These are phyloP conservation scores for Lanmaoa pseudosensibilis DNA, from an alignment of 768 basidiomycete genomes.

Conservation along the genomic window DNA sequence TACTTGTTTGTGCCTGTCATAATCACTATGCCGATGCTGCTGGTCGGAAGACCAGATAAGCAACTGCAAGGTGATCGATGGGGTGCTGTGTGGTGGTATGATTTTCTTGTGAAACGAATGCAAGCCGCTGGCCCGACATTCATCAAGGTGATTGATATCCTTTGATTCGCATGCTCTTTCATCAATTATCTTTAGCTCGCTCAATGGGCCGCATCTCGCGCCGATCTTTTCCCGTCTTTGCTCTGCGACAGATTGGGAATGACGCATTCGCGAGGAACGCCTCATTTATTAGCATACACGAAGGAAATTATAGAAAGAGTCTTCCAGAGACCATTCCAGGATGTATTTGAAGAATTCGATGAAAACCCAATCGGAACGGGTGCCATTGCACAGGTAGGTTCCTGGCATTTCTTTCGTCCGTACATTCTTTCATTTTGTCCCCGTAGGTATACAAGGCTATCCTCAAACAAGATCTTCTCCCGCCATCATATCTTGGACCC, in stretches of 20 bases:
- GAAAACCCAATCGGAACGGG: conserved; percentile 91
- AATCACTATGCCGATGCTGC: conserved; percentile 77
- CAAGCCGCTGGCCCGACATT: conserved; percentile 95
- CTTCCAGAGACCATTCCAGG: conserved; percentile 78
- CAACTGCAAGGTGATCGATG: conserved; percentile 72
- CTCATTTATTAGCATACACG: conserved; percentile 81
- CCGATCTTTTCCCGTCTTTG: conserved; percentile 85
- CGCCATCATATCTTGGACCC: conserved; percentile 79
- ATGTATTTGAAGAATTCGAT: conserved; percentile 92
- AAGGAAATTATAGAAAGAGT: conserved; percentile 77
- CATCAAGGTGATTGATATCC: conserved; percentile 67
- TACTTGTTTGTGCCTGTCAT: conserved; percentile 87
- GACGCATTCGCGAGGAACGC: conserved; percentile 83
- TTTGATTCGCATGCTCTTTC: conserved; percentile 9
- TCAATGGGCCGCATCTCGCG: conserved; percentile 97
- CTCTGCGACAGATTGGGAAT: conserved; percentile 84
- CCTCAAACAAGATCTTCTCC: conserved; percentile 80
- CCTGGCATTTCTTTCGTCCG: conserved; percentile 19
- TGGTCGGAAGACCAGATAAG: conserved; percentile 58
- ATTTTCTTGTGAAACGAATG: conserved; percentile 85
- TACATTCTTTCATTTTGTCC: not conserved
- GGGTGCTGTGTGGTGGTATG: conserved; percentile 98
- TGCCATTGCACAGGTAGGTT: conserved; percentile 82
- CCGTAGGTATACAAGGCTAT: conserved; percentile 83
- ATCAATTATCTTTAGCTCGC: conserved; percentile 58